Evolutionary conservation across 192 early-diverging fungal genomes (phyloP), one percentile per base, ranked within the genome.

Genomic region (Coemansia sp.): DNA sequence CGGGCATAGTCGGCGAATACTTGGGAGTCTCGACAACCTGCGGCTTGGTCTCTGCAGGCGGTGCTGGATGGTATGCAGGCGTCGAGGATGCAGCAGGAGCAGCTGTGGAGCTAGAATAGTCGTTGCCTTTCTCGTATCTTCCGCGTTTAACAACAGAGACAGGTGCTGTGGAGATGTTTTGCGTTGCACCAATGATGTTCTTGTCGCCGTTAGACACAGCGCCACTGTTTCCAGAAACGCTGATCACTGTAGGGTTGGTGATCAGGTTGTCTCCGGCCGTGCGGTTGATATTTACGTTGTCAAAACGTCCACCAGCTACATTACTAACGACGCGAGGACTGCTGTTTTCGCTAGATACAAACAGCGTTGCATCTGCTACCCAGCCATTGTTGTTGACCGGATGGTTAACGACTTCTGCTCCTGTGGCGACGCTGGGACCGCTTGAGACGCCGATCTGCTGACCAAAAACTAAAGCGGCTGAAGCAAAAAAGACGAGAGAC

Each of bases 301-400:
- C 22, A 25, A 78, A 78, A 10, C 66, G 67, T 36, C 60, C 50
- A 49, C 48, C 32, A 8, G 61, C 25, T 2, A 78, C 48, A 25
- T 66, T 61, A 67, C 68, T 78, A 25, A 78, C 67, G 17, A 73
- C 34, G 10, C 28, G 56, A 31, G 45, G 49, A 28, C 64, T 52
- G n/a, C 34, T 20, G 18, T 18, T 32, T 16, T 33, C 60, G 25
- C 52, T 63, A 0, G 67, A 66, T 18, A 67, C 48, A 18, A 68
- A 66, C 7, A 73, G 56, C 17, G 76, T 73, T 0, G 63, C 51
- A 16, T 72, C 75, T 8, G 52, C 29, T 32, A 72, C 66, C 33
- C 67, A 48, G 28, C 70, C 75, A 28, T 77, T 78, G 63, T 78
- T 78, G 29, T 69, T 52, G 20, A 73, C 73, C 11, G 76, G 66